Evolutionary conservation across 768 basidiomycete species (phyloP).

Genomic region (Stropharia rugosoannulata): DNA sequence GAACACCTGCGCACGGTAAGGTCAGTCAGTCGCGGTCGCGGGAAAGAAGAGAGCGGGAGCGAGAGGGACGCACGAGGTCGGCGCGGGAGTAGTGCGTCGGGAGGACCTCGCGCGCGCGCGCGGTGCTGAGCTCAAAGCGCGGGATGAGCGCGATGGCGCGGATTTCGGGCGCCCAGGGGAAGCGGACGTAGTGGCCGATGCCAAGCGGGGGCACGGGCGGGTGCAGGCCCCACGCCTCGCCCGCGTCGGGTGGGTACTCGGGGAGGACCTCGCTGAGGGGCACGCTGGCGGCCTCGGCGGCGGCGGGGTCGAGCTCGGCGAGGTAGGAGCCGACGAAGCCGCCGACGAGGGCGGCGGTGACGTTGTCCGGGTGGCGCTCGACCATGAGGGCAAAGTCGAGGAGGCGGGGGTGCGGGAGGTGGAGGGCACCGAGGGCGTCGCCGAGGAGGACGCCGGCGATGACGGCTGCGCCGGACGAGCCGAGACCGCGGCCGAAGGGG

Average conservation of each 20-base stretch:
- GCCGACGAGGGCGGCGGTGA: conserved; percentile 94
- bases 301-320: conserved; percentile 80
- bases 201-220: conserved; percentile 87
- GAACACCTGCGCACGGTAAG: conserved; percentile 67
- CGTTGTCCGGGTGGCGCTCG: conserved; percentile 98
- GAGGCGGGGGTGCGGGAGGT: conserved; percentile 67
- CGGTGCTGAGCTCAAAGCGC: conserved; percentile 93
- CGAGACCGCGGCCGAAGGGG: conserved; percentile 95
- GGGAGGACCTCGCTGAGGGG: conserved; percentile 95
- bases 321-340: conserved; percentile 98
- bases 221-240: conserved; percentile 85
- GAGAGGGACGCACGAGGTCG: conserved; percentile 68
- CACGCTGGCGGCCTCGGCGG: conserved; percentile 82
- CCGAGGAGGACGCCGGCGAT: conserved; percentile 94
- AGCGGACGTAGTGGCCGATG: conserved; percentile 93
- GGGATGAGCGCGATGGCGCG: conserved; percentile 95
- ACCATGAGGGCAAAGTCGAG: conserved; percentile 99
- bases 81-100: conserved; percentile 83
- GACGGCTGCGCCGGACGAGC: conserved; percentile 98
- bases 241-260: conserved; percentile 92
- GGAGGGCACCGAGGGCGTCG: conserved; percentile 74
- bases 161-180: conserved; percentile 81
- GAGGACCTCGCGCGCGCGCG: conserved; percentile 89
- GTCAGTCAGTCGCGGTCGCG: conserved; percentile 3
- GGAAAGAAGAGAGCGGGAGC: background rate